These are phyloP conservation scores for Ceratobasidium sp. DNA, from an alignment of 1,284 basidiomycete genomes.

Conservation along the genomic window DNA sequence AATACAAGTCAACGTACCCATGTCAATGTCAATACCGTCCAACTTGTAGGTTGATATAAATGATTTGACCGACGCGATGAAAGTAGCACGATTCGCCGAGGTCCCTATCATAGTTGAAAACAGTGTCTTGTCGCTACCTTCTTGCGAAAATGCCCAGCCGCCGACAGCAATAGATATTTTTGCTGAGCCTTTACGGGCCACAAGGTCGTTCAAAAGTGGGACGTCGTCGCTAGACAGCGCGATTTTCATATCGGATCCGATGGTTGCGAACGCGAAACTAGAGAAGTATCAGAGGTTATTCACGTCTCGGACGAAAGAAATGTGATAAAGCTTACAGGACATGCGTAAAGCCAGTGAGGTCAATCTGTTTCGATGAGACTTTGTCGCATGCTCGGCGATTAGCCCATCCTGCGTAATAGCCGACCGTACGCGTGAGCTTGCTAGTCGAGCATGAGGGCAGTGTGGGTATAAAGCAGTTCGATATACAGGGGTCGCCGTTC, in stretches of 20 bases:
- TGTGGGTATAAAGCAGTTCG: constrained; percentile 25
- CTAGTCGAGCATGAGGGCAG: constrained; percentile 24
- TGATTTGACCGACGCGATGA: constrained; percentile 27
- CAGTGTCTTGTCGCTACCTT: constrained; percentile 13
- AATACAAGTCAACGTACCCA: not conserved
- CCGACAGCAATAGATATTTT: constrained; percentile 29
- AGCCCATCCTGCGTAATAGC: constrained; percentile 31
- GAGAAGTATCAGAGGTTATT: not conserved
- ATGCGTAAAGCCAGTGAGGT: constrained; percentile 15
- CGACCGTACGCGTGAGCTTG: constrained; percentile 20
- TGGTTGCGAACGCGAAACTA: constrained; percentile 27
- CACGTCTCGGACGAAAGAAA: not conserved
- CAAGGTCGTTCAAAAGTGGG: constrained; percentile 19
- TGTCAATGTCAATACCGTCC: constrained; percentile 33
- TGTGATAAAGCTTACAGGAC: constrained; percentile 15
- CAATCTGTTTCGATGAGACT: constrained; percentile 27
- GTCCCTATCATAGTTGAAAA: constrained; percentile 26
- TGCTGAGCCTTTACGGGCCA: constrained; percentile 30
- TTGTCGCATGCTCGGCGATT: constrained; percentile 16
- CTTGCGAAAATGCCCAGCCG: constrained; percentile 40
- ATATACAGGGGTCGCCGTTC: constrained; percentile 32
- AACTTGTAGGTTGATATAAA: constrained; percentile 25
- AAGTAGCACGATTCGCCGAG: constrained; percentile 29
- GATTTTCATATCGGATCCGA: constrained; percentile 26
- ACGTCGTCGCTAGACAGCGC: not conserved